Percentiles rank a stretch among this genome's conserved stretches.
Evolutionary conservation across 2,329 filamentous ascomycete genomes (phyloP).

Genomic region (Exophiala dermatitidis): DNA sequence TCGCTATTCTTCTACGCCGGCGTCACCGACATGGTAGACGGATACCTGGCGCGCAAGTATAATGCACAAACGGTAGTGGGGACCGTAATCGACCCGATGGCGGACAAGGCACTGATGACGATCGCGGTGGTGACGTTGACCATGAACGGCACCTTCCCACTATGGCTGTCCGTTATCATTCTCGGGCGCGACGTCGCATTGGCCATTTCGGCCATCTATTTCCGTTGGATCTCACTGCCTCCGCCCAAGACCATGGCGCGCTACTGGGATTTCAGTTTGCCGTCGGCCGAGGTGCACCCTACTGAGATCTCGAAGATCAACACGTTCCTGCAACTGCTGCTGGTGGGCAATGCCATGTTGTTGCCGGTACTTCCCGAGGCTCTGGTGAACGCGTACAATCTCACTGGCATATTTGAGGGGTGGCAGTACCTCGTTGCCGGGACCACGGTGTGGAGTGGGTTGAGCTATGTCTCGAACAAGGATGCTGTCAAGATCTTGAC

Average conservation of each 20-base stretch:
- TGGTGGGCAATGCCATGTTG: slow-evolving; percentile 78
- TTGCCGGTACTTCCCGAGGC: slow-evolving; percentile 61
- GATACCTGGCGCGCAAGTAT: slow-evolving; percentile 84
- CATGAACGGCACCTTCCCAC: slow-evolving; percentile 75
- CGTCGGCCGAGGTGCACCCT: slow-evolving; percentile 41
- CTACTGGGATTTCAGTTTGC: slow-evolving; percentile 97
- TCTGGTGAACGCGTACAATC: slow-evolving; percentile 48
- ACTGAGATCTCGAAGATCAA: slow-evolving; percentile 58
- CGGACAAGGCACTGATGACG: slow-evolving; percentile 94
- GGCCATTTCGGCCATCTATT: slow-evolving; percentile 82
- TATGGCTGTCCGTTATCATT: slow-evolving; percentile 85
- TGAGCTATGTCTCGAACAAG: slow-evolving; percentile 85
- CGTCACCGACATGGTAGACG: slow-evolving; percentile 84
- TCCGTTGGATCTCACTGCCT: slow-evolving; percentile 88
- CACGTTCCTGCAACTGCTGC: slow-evolving; percentile 79
- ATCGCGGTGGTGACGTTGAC: slow-evolving; percentile 79
- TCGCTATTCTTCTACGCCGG: slow-evolving; percentile 88
- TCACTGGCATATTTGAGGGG: slow-evolving; percentile 54
- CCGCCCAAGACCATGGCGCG: slow-evolving; percentile 84
- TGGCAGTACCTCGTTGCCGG: slow-evolving; percentile 67
- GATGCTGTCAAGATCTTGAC: slow-evolving; percentile 81
- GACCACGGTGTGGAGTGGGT: slow-evolving; percentile 88
- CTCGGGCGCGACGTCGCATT: slow-evolving; percentile 80
- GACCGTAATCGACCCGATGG: slow-evolving; percentile 91
- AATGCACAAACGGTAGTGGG: slow-evolving; percentile 88